Evolutionary conservation across 306 rosid genomes (phyloP).

Genomic region (cucumber (Cucumis sativus)): DNA sequence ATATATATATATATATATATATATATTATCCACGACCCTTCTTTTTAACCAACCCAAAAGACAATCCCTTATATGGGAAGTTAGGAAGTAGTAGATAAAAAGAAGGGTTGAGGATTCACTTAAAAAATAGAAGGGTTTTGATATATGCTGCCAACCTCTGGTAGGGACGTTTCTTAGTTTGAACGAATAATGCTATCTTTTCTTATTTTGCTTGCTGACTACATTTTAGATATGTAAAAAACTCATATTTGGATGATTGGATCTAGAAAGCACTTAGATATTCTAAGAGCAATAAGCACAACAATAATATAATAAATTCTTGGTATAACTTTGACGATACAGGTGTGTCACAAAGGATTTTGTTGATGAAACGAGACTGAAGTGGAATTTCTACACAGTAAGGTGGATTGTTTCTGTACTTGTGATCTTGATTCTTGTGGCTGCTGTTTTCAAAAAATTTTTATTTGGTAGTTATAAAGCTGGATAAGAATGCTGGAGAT

Average conservation of each 20-base stretch:
- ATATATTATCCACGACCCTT: no score
- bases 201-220: background rate
- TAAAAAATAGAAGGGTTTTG: background rate
- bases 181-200: no score
- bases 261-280: background rate
- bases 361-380: background rate
- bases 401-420: background rate
- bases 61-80: no score
- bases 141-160: background rate
- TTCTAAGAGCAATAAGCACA: background rate
- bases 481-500: background rate
- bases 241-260: background rate
- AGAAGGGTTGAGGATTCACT: no score
- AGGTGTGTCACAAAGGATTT: background rate
- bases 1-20: no score
- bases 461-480: background rate
- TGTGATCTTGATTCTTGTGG: background rate
- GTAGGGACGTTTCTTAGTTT: no score
- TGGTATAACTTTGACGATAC: background rate
- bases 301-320: background rate
- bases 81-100: no score
- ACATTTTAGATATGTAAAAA: background rate
- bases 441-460: background rate
- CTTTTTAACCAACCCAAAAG: no score
- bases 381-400: background rate